Evolutionary conservation across 495 filamentous ascomycete genomes (phyloP).

Genomic region (Cercophora samala): DNA sequence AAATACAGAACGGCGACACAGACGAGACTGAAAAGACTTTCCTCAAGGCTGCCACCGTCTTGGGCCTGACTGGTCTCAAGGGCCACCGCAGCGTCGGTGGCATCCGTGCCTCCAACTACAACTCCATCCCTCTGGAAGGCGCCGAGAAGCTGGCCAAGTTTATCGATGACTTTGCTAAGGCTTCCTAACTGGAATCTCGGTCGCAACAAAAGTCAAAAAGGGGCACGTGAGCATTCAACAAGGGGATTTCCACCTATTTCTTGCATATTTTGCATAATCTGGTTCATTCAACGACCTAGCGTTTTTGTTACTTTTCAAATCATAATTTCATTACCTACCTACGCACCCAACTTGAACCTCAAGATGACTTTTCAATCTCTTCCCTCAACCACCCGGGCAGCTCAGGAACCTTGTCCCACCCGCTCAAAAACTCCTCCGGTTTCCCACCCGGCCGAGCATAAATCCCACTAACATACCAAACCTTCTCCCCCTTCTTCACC

Average conservation of each 20-base stretch:
- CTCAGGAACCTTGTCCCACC: slow-evolving; percentile 53
- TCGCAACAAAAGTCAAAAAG: not conserved
- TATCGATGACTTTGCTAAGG: slow-evolving; percentile 54
- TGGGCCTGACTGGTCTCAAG: slow-evolving; percentile 67
- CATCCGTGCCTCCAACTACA: slow-evolving; percentile 63
- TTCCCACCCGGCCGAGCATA: slow-evolving; percentile 47
- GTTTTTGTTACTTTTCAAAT: not conserved
- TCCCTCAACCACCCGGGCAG: slow-evolving; percentile 55
- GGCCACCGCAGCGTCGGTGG: slow-evolving; percentile 79
- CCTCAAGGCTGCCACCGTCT: slow-evolving; percentile 63
- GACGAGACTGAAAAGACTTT: slow-evolving; percentile 70
- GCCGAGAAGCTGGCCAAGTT: slow-evolving; percentile 59
- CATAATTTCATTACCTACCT: not conserved
- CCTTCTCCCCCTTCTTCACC: slow-evolving; percentile 42
- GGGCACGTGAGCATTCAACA: not conserved
- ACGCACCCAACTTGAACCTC: not conserved
- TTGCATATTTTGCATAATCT: not conserved
- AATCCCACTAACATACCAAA: slow-evolving; percentile 50
- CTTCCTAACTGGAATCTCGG: slow-evolving; percentile 8
- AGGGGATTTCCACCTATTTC: not conserved
- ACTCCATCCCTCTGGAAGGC: slow-evolving; percentile 56
- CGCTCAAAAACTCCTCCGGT: slow-evolving; percentile 44
- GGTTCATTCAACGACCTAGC: slow-evolving; percentile 18
- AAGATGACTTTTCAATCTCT: slow-evolving; percentile 35
- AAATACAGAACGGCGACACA: slow-evolving; percentile 50